Base-by-base conservation (phyloP, 495 filamentous ascomycete genomes). In the Endocarpon pusillum region DNA sequence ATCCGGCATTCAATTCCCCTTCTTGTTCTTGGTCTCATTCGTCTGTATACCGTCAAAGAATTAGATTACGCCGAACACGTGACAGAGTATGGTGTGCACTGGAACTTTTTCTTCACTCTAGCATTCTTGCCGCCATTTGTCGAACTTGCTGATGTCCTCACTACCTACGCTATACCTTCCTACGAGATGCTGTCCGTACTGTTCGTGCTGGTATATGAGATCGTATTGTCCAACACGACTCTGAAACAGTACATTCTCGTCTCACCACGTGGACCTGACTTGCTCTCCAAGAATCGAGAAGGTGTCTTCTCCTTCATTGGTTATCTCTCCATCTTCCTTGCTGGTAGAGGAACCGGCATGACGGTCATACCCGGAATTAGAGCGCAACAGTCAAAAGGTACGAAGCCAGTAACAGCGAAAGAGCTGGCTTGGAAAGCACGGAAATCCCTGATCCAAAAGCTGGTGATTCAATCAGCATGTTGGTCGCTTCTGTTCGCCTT, bases 31-130 rank as follows among this genome's bases (percentile, higher is more conserved):
- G 89, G 89, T 14, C 41, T 94, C 25, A 61, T 89, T 33, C 71
- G 89, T 16, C 56, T 96, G 12, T 75, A 78, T 35, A 92, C 73
- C 44, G 86, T 96, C 46, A 99, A 96, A 55, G 81, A 82, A 7
- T 59, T 94, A 16, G 85, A 94, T 47, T 96, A 96, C 49, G 85
- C 85, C 2, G 89, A 96, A 52, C 89, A 99, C 56, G 84, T 96
- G 22, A 87, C 83, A 1, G 89, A 99, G 44, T 99, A 99, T 45
- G 89, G 89, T 20, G 82, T 96, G 8, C 89, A 99, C 52, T 99
- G 89, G 89, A 99, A 99, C 53, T 99, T 99, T 54, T 99, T 99
- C 61, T 96, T 99, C 55, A 99, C 89, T 0, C 59, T 99, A 8
- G 87, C 75, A 3, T 70, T 94, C 18, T 55, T 99, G 21, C 83